Evolutionary conservation across 2,329 filamentous ascomycete genomes (phyloP).

Genomic region (Dothideomycetidae sp.): DNA sequence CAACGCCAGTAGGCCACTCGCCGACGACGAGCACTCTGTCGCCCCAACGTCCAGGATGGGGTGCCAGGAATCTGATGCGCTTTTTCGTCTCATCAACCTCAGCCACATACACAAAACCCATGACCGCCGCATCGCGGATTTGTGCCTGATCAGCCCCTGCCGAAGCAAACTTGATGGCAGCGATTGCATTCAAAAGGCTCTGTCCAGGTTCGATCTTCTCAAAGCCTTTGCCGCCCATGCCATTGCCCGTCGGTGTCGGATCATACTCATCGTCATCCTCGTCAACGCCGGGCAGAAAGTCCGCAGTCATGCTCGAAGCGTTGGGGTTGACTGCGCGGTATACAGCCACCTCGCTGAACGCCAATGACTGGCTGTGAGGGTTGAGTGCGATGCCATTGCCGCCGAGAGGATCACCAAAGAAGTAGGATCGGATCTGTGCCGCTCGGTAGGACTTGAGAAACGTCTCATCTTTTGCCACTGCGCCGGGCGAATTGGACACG

Average conservation of each 20-base stretch:
- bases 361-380: conserved; percentile 73
- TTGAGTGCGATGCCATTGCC: conserved; percentile 55
- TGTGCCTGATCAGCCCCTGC: conserved; percentile 52
- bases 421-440: conserved; percentile 75
- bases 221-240: conserved; percentile 11
- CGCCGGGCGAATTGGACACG: conserved; percentile 74
- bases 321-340: conserved; percentile 29
- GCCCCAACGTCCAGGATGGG: conserved; percentile 68
- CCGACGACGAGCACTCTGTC: conserved; percentile 71
- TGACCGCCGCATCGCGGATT: conserved; percentile 67
- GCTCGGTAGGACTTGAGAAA: conserved; percentile 65
- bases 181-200: conserved; percentile 62
- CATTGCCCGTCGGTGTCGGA: conserved; percentile 1
- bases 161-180: conserved; percentile 67
- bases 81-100: conserved; percentile 78
- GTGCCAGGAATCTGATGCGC: conserved; percentile 67
- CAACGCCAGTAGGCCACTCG: conserved; percentile 70
- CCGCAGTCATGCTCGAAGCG: conserved; percentile 13
- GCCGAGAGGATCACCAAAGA: conserved; percentile 57
- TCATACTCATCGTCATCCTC: conserved; percentile 31
- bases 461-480: conserved; percentile 56
- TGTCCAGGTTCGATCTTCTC: conserved; percentile 48
- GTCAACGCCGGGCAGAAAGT: conserved; percentile 28
- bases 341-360: conserved; percentile 59
- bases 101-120: conserved; percentile 86